Conservation (phyloP, 1,284 basidiomycete genomes). For the Quambalaria eucalypti region DNA sequence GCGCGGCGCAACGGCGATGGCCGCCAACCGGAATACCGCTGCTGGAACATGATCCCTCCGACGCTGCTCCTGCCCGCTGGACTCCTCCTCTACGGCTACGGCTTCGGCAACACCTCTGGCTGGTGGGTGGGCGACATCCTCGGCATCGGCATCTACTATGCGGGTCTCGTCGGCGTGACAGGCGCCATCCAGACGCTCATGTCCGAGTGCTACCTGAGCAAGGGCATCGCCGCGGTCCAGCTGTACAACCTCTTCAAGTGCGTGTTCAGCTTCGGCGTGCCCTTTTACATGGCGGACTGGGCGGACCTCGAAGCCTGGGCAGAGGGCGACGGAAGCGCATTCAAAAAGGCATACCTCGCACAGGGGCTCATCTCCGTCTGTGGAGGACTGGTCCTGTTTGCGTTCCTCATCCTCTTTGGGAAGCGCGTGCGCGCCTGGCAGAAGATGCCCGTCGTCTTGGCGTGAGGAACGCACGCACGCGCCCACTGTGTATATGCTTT, state of each 20-base stretch:
- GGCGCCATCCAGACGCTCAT: slow-evolving; percentile 38
- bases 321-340: slow-evolving; percentile 1
- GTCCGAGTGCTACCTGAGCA: slow-evolving; percentile 42
- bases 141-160: slow-evolving; percentile 44
- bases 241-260: slow-evolving; percentile 48
- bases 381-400: slow-evolving; percentile 22
- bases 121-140: slow-evolving; percentile 47
- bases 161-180: slow-evolving; percentile 14
- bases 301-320: slow-evolving; percentile 15
- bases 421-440: slow-evolving; percentile 16
- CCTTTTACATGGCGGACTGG: slow-evolving; percentile 46
- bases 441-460: too few species aligned
- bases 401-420: slow-evolving; percentile 24
- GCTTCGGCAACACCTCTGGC: slow-evolving; percentile 28
- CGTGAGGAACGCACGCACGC: too few species aligned
- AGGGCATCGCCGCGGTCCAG: slow-evolving; percentile 44
- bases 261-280: slow-evolving; percentile 46
- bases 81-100: slow-evolving; percentile 39
- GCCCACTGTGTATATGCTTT: too few species aligned
- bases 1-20: slow-evolving; percentile 25
- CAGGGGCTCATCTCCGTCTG: slow-evolving; percentile 40
- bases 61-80: slow-evolving; percentile 40
- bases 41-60: slow-evolving; percentile 42
- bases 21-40: slow-evolving; percentile 47
- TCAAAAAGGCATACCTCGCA: slow-evolving; percentile 27